Evolutionary conservation across 2,329 filamentous ascomycete genomes (phyloP), one percentile per base, ranked within the genome.

Genomic region (Colletotrichum sp.): DNA sequence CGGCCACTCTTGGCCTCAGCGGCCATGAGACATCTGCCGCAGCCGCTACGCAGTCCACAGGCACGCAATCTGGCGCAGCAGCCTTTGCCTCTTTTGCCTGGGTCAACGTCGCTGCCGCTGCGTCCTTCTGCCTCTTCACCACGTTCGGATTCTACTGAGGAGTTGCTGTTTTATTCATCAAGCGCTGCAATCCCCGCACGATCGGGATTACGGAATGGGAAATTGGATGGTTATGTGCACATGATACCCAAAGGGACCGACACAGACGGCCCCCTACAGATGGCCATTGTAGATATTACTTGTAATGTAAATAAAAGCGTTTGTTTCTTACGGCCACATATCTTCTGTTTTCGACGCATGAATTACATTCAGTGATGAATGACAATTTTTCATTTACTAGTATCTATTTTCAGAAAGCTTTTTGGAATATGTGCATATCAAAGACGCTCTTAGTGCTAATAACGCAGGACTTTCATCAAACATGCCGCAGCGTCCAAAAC

Each of bases 11-110:
- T 9, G 86, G 85, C 4, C 79, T 86, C 24, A 82, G 82, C 71
- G 85, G 86, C 34, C 83, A 86, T 69, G 83, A 85, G 72, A 84
- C 85, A 16, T 18, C 32, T 32, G 79, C 34, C 26, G 78, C 78
- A 39, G 76, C 81, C 26, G 77, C 71, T 32, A 66, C 71, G 21
- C 66, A 72, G 18, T 12, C 75, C 13, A 64, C 62, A 24, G 62
- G 62, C 62, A 28, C 71, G 7, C 30, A 73, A 16, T 71, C 75
- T 21, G 70, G 55, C 10, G 71, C 71, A 36, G 32, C 49, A 60
- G 75, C 65, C 13, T 67, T 63, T n/a, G 44, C 32, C 28, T 67
- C 62, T 16, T n/a, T 64, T 26, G 21, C 44, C 18, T n/a, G 13
- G 18, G 57, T 71, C 30, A 76, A 75, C 8, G 62, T 65, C 52